Base-by-base conservation (phyloP, 768 basidiomycete genomes). In the Pleurotus platypus region DNA sequence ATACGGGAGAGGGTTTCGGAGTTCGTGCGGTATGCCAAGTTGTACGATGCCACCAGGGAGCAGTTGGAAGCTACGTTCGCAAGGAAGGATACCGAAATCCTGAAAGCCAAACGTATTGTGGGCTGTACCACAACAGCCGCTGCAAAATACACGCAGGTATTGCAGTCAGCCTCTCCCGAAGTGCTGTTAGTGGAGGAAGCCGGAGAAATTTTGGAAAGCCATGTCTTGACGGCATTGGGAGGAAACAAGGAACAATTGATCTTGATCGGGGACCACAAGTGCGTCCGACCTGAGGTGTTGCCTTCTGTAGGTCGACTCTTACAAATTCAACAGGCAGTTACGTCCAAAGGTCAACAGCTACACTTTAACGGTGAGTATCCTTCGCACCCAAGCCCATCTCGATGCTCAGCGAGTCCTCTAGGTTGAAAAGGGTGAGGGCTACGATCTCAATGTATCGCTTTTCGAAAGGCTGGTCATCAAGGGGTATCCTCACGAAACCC, bases 261-360 rank as follows among this genome's bases (percentile, higher is more conserved):
- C 61, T 71, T 89, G 4, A 89, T 89, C 27, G 87, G 87, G 0
- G 87, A 89, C 62, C 87, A 89, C 67, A 82, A 88, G 87, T 87
- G 68, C 27, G 27, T 27, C 27, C 8, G 27, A 5, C 5, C 27
- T 27, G 27, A 27, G 1, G 27, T 27, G 27, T 12, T 81, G 67
- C 4, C 18, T 12, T 39, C 18, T 18, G 18, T 18, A 18, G 47
- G 37, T 43, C 1, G 49, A 38, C 51, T 46, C 50, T 2, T 37
- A 27, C 39, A 24, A 26, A 55, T 16, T 12, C 37, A 47, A 40
- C 46, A 89, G 87, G 67, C 87, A 89, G 67, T 73, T 89, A 8
- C 84, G 88, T 1, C 87, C 87, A 0, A 89, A 88, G 67, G 83
- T 88, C 57, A 87, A 84, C 58, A 78, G 83, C 57, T 89, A 88